These are phyloP conservation scores for Trichoderma koningii DNA, from an alignment of 2,329 filamentous ascomycete species.

Conservation along the genomic window DNA sequence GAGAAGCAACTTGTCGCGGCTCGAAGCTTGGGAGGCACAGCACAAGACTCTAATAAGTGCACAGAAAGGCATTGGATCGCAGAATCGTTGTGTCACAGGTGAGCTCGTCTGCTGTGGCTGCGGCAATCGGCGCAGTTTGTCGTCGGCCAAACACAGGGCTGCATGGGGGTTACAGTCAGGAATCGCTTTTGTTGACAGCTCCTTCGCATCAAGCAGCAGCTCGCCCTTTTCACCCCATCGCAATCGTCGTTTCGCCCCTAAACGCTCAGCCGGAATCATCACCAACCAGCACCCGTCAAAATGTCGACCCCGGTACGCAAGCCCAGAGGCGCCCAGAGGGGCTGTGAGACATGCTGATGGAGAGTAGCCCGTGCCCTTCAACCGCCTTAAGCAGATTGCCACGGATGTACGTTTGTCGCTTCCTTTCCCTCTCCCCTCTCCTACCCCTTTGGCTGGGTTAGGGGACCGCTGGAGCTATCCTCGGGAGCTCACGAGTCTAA, in stretches of 20 bases:
- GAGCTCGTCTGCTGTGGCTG: slow-evolving; percentile 31
- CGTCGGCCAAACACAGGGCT: neutral
- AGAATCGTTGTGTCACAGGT: slow-evolving; percentile 17
- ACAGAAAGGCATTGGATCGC: too few relatives aligned
- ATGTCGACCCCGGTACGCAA: slow-evolving; percentile 45
- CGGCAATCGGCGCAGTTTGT: neutral
- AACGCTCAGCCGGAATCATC: slow-evolving; percentile 14
- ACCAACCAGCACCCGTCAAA: slow-evolving; percentile 32
- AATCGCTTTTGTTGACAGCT: neutral
- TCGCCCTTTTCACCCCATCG: neutral
- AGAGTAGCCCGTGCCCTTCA: slow-evolving; percentile 70
- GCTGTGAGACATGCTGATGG: slow-evolving; percentile 32
- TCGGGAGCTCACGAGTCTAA: slow-evolving; percentile 4
- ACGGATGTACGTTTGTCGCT: slow-evolving; percentile 64
- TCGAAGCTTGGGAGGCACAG: slow-evolving; percentile 24
- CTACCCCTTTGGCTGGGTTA: too few relatives aligned
- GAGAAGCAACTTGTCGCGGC: slow-evolving; percentile 29
- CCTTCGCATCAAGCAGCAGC: neutral
- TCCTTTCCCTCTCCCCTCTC: neutral
- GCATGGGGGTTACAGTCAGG: neutral
- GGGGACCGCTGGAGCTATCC: neutral
- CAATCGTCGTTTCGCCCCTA: slow-evolving; percentile 1
- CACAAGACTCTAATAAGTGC: neutral
- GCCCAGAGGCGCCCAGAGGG: neutral
- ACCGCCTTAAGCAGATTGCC: slow-evolving; percentile 81